phyloP scores from a whole-genome alignment of 225 moss, liverwort and hornwort genomes.

The Marchantia paleacea region DNA sequence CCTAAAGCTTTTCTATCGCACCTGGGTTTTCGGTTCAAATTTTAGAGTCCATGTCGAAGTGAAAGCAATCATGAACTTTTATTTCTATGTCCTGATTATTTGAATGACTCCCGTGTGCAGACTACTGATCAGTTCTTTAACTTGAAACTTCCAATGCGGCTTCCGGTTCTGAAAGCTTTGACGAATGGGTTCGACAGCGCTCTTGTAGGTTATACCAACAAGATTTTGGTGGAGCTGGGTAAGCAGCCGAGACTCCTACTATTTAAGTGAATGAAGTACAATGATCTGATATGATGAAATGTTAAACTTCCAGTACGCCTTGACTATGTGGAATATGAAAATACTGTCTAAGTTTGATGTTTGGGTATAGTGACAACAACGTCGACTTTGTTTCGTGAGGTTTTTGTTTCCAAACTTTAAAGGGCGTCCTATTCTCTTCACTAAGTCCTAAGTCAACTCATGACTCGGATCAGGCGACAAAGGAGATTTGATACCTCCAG shows the following conservation, averaged over 20 bases:
- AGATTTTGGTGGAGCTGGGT: conserved; percentile 76
- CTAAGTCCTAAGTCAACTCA: neutral
- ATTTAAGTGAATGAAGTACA: neutral
- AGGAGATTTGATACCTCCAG: conserved; percentile 79
- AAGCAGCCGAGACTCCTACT: neutral
- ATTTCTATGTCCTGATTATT: neutral
- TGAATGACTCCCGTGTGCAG: conserved; percentile 36
- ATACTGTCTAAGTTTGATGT: no score
- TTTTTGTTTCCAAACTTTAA: neutral
- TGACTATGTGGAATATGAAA: no score
- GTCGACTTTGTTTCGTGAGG: no score
- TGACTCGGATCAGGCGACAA: conserved; percentile 61
- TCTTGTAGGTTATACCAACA: conserved; percentile 66
- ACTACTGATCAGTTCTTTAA: conserved; percentile 92
- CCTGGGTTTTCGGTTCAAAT: no score
- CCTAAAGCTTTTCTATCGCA: no score
- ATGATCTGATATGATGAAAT: neutral
- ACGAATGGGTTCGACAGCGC: conserved; percentile 78
- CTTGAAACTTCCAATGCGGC: conserved; percentile 84
- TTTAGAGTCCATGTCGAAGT: neutral
- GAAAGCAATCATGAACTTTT: neutral
- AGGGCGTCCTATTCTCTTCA: neutral
- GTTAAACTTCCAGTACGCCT: no score
- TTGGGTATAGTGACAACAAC: neutral
- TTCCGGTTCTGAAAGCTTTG: conserved; percentile 79